Base-by-base conservation (phyloP, 1,284 basidiomycete species). In the Caloboletus inedulis region DNA sequence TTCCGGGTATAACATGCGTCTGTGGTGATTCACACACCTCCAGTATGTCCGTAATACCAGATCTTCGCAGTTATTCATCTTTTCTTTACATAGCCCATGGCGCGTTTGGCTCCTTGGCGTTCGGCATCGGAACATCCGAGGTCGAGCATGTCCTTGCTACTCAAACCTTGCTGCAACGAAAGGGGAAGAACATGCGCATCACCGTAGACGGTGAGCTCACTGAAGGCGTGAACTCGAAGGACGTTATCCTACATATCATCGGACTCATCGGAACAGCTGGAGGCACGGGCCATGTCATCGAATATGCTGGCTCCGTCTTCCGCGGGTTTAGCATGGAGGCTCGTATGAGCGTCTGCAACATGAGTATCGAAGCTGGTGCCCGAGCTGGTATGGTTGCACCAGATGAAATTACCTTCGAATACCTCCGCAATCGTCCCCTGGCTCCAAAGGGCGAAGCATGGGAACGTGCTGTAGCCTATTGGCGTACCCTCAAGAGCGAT, bases 121-220 rank as follows among this genome's bases (percentile, higher is more conserved):
- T 98, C 65, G 94, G 95, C 62, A 97, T 98, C 65, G 94, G 94
- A 40, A 97, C 94, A 6, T 95, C 94, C 47, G 94, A 98, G 71
- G 94, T 98, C 62, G 94, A 98, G 69, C 94, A 98, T 70, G 94
- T 98, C 62, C 86, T 98, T 55, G 94, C 95, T 6, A 98, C 95
- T 10, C 95, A 98, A 72, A 95, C 93, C 42, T 78, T 98, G 25
- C 76, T 94, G 55, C 95, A 97, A 72, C 87, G 83, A 68, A 96
- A 97, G 75, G 85, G 85, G 52, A 96, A 95, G 76, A 98, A 97
- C 75, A 96, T 98, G 94, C 88, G 91, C 47, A 89, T 97, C 64
- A 87, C 82, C 52, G 93, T 98, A 58, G 88, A 98, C 49, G 95
- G 94, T 54, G 79, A 81, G 29, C 84, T 98, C 21, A 78, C 76